Evolutionary conservation across 2,329 filamentous ascomycete species (phyloP).

Genomic region (Dryadomyces quercus-mongolicae): DNA sequence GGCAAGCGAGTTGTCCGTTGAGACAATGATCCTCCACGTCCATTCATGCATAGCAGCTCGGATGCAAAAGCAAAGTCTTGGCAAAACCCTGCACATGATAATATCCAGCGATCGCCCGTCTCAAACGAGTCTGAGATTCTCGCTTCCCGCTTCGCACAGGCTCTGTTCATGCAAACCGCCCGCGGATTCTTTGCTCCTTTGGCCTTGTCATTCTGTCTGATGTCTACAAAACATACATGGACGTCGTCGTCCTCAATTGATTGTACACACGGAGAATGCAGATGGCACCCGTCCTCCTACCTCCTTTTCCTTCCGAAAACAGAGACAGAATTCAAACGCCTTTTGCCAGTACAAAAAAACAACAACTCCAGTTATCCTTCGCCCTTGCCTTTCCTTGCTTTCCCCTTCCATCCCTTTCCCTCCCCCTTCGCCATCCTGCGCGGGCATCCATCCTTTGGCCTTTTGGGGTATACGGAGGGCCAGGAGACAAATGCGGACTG

Average conservation of each 20-base stretch:
- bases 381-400: background rate
- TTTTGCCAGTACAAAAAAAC: background rate
- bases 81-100: background rate
- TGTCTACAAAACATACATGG: background rate
- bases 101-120: background rate
- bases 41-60: too few species aligned
- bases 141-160: background rate
- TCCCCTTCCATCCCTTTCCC: background rate
- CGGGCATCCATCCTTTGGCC: background rate
- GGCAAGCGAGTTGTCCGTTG: too few species aligned
- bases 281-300: background rate
- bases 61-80: background rate
- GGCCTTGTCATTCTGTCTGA: background rate
- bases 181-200: background rate
- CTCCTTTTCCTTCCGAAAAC: background rate
- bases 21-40: too few species aligned
- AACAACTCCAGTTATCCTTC: slow-evolving; percentile 1
- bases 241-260: background rate
- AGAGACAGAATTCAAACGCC: background rate
- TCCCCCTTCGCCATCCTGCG: background rate
- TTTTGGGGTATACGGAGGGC: too few species aligned
- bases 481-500: background rate
- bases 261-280: background rate
- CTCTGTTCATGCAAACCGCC: background rate
- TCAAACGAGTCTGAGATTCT: slow-evolving; percentile 1